Percentiles rank a stretch among this genome's conserved stretches.
Evolutionary conservation across 1,284 basidiomycete genomes (phyloP).

Genomic region (Pyrrhoderma lamaoense): DNA sequence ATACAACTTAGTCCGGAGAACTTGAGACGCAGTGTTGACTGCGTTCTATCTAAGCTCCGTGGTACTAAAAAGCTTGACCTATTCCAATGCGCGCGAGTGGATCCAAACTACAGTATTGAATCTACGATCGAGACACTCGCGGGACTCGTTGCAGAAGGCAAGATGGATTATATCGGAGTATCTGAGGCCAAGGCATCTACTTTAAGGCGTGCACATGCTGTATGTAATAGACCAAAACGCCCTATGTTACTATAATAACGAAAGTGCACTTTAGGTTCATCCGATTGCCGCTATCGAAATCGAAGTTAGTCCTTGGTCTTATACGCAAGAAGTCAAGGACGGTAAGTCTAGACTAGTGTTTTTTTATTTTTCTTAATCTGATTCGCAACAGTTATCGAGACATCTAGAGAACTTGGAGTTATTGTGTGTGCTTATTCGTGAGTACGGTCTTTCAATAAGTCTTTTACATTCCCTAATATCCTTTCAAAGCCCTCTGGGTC

Average conservation of each 20-base stretch:
- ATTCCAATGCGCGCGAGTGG: conserved; percentile 34
- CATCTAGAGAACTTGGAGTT: conserved; percentile 38
- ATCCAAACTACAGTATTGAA: conserved; percentile 29
- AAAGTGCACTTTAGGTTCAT: conserved; percentile 37
- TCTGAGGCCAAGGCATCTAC: conserved; percentile 43
- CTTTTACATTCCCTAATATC: not conserved
- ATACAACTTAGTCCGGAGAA: conserved; percentile 29
- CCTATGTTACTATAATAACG: not conserved
- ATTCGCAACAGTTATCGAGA: conserved; percentile 31
- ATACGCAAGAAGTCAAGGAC: conserved; percentile 35
- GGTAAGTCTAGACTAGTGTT: conserved; percentile 23
- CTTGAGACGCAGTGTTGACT: conserved; percentile 34
- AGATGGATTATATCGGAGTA: conserved; percentile 40
- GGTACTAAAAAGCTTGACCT: conserved; percentile 39
- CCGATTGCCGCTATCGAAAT: conserved; percentile 46
- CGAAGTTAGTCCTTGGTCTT: conserved; percentile 45
- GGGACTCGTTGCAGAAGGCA: conserved; percentile 32
- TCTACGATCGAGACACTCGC: conserved; percentile 26
- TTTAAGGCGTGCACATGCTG: conserved; percentile 35
- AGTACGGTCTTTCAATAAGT: conserved; percentile 11
- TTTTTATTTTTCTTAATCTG: conserved; percentile 19
- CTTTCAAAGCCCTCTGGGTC: conserved; percentile 41
- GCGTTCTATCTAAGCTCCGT: conserved; percentile 32
- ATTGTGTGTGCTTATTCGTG: conserved; percentile 50
- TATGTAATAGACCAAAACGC: no score